Conservation (phyloP, 257 asterid genomes). For the Solanum pennellii region DNA sequence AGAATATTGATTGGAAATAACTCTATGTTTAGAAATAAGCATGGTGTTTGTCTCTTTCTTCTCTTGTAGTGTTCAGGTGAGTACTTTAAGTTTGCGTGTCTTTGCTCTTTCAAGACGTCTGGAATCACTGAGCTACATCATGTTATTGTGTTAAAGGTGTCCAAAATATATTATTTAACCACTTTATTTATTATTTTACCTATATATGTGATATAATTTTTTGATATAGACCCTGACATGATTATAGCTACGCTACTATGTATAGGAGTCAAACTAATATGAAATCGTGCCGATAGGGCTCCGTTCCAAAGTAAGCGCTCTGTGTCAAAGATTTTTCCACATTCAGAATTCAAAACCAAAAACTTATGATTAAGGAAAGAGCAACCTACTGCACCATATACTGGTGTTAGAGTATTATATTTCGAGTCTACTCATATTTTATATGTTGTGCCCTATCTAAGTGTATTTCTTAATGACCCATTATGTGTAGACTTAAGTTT, state of each 20-base stretch:
- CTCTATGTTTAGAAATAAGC: not conserved
- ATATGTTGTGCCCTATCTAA: not conserved
- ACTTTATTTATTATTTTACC: too few relatives aligned
- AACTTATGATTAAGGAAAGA: not conserved
- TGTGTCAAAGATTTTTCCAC: not conserved
- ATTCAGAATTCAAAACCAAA: not conserved
- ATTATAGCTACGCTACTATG: not conserved
- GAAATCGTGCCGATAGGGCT: not conserved
- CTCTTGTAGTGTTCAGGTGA: not conserved
- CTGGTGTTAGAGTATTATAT: not conserved
- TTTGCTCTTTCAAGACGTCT: too few relatives aligned
- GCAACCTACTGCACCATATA: not conserved
- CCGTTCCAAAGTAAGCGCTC: rapidly evolving
- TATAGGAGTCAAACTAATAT: not conserved
- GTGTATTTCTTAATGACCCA: not conserved
- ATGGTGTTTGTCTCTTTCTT: not conserved
- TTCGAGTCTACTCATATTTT: not conserved
- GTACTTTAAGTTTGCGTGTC: not conserved
- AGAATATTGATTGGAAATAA: too few relatives aligned
- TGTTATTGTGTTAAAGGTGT: too few relatives aligned
- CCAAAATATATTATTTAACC: too few relatives aligned
- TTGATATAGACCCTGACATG: not conserved
- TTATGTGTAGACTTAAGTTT: not conserved
- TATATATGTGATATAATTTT: too few relatives aligned
- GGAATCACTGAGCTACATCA: not conserved